These are phyloP conservation scores for Litsea cubeba DNA, from an alignment of 164 flowering plant species.

Conservation along the genomic window DNA sequence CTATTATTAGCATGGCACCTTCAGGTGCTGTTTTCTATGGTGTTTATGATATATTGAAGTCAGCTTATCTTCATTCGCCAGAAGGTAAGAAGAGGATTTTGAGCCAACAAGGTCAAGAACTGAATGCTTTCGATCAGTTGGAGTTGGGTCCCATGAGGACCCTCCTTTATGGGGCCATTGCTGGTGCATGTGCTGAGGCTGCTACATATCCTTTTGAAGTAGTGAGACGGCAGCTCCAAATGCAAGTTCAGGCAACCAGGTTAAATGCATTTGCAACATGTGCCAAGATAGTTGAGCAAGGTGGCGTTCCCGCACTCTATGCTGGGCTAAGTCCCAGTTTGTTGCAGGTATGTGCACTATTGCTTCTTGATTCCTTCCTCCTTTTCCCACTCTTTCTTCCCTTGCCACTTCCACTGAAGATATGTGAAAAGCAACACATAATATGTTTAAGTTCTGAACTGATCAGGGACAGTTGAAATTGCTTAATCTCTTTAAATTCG, in stretches of 20 bases:
- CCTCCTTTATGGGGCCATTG: constrained; percentile 80
- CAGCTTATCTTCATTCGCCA: constrained; percentile 84
- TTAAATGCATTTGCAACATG: constrained; percentile 61
- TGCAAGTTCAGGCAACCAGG: constrained; percentile 70
- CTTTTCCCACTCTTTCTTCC: too few relatives aligned
- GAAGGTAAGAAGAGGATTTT: constrained; percentile 72
- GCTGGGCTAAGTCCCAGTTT: constrained; percentile 88
- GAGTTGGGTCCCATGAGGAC: constrained; percentile 91
- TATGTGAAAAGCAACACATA: background rate
- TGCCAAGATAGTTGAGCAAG: constrained; percentile 62
- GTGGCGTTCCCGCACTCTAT: constrained; percentile 87
- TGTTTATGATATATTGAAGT: constrained; percentile 84
- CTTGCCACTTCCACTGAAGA: background rate
- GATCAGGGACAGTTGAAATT: background rate
- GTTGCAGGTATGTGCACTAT: constrained; percentile 53
- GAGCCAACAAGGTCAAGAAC: constrained; percentile 51
- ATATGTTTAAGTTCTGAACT: too few relatives aligned
- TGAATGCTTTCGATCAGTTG: constrained; percentile 77
- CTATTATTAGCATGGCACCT: constrained; percentile 89
- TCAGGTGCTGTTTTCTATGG: constrained; percentile 94
- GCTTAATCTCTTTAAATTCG: too few relatives aligned
- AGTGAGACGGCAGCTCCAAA: constrained; percentile 79
- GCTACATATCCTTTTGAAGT: constrained; percentile 97
- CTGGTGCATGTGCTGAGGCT: constrained; percentile 96
- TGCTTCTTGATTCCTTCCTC: background rate